Base-by-base conservation (phyloP, 805 yeast genomes). In the Metahyphopichia silvanorum region DNA sequence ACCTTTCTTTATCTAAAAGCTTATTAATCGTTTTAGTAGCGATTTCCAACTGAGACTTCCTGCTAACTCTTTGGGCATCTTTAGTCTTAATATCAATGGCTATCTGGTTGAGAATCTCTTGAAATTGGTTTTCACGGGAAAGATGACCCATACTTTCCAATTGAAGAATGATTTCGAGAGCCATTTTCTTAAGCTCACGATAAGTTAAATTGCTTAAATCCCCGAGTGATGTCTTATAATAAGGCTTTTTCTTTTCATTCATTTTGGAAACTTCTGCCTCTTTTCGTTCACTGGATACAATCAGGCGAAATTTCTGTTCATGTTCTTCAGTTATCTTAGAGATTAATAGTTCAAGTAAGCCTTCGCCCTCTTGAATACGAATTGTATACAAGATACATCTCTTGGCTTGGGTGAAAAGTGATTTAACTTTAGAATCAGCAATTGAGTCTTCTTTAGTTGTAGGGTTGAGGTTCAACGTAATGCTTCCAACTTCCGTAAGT, bases 301-400 rank as follows among this genome's bases (percentile, higher is more conserved):
- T 68, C 11, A 69, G 65, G 33, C 64, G 63, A 57, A 83, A 88
- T 32, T 58, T 66, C 5, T 64, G 57, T 53, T 93, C 98, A 52
- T 91, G 91, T 12, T 66, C 69, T 0, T 80, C 75, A 22, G 69
- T 65, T 19, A 85, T 86, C 3, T 82, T 83, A 4, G 80, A 74
- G 7, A 84, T 69, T 31, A 87, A 56, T 33, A 86, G 59, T 31
- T 84, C 91, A 34, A 82, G 71, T 28, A 91, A 67, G 41, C 78
- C 80, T 2, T 73, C 65, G 16, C 79, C 79, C 10, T 76, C 74
- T 63, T 93, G 97, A 5, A 93, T 85, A 43, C 88, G 79, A 40
- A 89, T 77, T 48, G 91, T 77, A 50, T 87, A 87, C 11, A 83
- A 60, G n/a, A 89, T 62, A 44, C 88, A 82, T 40, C 95, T 67